Evolutionary conservation across 208 protist genomes (phyloP).

Genomic region (Leishmania tropica): DNA sequence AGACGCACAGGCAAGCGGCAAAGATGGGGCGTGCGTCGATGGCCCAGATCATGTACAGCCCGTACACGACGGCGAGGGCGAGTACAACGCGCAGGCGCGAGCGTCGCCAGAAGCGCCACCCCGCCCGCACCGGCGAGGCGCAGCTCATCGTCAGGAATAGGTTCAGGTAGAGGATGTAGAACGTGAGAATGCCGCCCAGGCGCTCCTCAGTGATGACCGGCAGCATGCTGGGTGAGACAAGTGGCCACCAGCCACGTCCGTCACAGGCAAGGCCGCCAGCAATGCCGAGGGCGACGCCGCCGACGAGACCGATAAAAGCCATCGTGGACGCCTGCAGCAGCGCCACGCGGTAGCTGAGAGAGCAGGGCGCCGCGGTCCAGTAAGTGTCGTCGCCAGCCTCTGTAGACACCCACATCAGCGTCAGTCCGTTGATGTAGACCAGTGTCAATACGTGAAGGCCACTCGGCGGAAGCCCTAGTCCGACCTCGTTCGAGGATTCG

Average conservation of each 20-base stretch:
- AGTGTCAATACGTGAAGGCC: not conserved
- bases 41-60: not conserved
- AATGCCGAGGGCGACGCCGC: constrained; percentile 6
- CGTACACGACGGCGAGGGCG: not conserved
- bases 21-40: not conserved
- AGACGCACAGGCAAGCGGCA: constrained; percentile 7
- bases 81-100: constrained; percentile 1
- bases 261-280: not conserved
- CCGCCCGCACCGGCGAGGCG: constrained; percentile 24
- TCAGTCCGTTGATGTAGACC: not conserved
- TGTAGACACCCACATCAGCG: constrained; percentile 3
- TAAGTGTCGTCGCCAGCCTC: not conserved
- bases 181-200: not conserved
- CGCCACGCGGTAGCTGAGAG: not conserved
- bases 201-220: not conserved
- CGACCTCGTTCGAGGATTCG: not conserved
- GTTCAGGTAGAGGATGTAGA: constrained; percentile 16
- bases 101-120: constrained; percentile 5
- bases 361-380: not conserved
- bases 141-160: constrained; percentile 12
- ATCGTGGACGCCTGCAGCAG: constrained; percentile 11
- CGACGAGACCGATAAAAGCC: constrained; percentile 1
- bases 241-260: not conserved
- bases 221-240: too few species aligned
- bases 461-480: constrained; percentile 4